phyloP scores from a whole-genome alignment of 2,329 filamentous ascomycete genomes.

The Emmonsiellopsis sp. region DNA sequence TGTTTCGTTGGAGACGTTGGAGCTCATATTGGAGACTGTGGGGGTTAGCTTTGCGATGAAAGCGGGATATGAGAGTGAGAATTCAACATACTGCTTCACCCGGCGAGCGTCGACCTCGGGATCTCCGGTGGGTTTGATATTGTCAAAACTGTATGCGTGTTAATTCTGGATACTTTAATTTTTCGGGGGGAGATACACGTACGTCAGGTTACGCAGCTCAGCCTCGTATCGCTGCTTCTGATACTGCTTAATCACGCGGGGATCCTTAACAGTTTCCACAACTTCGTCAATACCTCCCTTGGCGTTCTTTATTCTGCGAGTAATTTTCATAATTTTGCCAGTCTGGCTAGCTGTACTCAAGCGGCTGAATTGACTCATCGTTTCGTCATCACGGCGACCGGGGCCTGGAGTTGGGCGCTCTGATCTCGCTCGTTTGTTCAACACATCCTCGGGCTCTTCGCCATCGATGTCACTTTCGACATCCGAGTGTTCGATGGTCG shows the following conservation, averaged over 20 bases:
- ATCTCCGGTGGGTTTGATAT: conserved; percentile 57
- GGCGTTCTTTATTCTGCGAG: conserved; percentile 55
- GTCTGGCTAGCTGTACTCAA: conserved; percentile 60
- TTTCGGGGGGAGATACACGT: conserved; percentile 28
- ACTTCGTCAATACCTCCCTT: conserved; percentile 55
- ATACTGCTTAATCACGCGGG: conserved; percentile 82
- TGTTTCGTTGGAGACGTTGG: conserved; percentile 79
- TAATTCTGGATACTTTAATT: conserved; percentile 15
- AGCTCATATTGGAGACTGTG: conserved; percentile 63
- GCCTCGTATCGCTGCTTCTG: conserved; percentile 65
- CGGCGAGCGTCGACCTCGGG: conserved; percentile 56
- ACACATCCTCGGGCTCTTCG: conserved; percentile 41
- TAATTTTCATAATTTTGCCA: conserved; percentile 65
- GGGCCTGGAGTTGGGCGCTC: conserved; percentile 48
- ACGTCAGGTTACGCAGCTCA: conserved; percentile 66
- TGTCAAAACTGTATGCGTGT: conserved; percentile 42
- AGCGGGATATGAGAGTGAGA: not conserved
- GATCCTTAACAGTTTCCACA: conserved; percentile 61
- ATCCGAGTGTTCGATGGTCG: conserved; percentile 66
- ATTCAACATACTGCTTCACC: conserved; percentile 43
- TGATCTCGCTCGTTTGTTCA: conserved; percentile 52
- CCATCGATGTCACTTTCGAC: conserved; percentile 55
- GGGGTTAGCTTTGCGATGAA: conserved; percentile 11
- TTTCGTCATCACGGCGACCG: conserved; percentile 59
- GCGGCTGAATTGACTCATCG: conserved; percentile 66